A percentile compares a stretch with the other conserved stretches of the same genome.
phyloP scores from a whole-genome alignment of 176 grass and related monocot genomes.

The Carex kokanica region DNA sequence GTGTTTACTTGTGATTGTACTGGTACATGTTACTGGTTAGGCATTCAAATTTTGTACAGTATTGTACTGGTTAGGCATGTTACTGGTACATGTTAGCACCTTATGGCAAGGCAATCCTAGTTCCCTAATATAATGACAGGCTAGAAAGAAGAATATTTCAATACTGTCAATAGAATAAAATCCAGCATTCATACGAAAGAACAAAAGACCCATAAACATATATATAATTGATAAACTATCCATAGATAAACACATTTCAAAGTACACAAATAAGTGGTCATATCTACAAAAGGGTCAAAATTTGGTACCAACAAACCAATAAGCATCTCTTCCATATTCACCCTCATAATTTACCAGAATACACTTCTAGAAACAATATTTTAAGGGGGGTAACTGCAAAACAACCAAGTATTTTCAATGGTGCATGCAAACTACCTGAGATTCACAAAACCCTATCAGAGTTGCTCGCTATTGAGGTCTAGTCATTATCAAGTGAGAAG shows the following conservation, averaged over 20 bases:
- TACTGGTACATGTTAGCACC: background rate
- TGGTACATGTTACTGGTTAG: background rate
- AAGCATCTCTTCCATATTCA: background rate
- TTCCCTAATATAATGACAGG: background rate
- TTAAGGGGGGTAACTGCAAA: background rate
- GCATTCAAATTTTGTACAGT: background rate
- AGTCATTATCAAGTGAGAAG: slow-evolving; percentile 58
- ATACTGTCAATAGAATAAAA: background rate
- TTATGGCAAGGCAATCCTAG: background rate
- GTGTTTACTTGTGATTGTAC: background rate
- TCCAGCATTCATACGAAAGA: background rate
- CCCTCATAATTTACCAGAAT: background rate
- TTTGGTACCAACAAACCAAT: background rate
- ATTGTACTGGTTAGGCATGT: background rate
- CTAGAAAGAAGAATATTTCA: background rate
- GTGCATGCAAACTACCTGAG: background rate
- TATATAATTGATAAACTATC: background rate
- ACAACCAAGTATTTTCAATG: background rate
- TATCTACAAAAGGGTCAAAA: background rate
- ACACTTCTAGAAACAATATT: background rate
- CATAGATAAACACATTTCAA: background rate
- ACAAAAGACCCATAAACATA: background rate
- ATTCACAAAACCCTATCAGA: background rate
- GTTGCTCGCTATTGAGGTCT: slow-evolving; percentile 24
- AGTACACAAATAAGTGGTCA: background rate